These are phyloP conservation scores for Theobroma cacao DNA, from an alignment of 345 rosid genomes.

Conservation along the genomic window DNA sequence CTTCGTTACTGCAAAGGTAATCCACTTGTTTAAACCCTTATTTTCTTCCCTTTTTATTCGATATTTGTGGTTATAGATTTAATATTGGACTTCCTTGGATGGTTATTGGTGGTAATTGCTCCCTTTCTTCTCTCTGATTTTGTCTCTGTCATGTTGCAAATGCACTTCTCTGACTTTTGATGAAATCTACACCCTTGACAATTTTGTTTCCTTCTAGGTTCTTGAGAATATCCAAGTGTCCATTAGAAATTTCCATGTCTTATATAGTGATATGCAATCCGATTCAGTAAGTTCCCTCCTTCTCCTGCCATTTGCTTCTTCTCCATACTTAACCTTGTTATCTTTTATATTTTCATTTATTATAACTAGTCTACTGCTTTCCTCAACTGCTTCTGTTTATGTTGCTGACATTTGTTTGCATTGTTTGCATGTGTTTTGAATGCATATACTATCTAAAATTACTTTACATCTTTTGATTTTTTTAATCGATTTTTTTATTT, in stretches of 20 bases:
- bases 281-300: slow-evolving; percentile 48
- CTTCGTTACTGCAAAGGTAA: slow-evolving; percentile 82
- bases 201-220: slow-evolving; percentile 42
- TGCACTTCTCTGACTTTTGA: background rate
- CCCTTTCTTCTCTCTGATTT: background rate
- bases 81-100: background rate
- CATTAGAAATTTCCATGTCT: slow-evolving; percentile 69
- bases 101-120: background rate
- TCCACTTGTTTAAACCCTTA: background rate
- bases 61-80: background rate
- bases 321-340: background rate
- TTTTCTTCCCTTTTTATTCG: background rate
- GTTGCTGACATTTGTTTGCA: background rate
- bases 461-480: background rate
- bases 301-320: slow-evolving; percentile 1
- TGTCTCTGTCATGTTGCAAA: background rate
- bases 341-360: background rate
- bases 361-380: background rate
- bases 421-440: background rate
- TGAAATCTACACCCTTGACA: background rate
- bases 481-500: background rate
- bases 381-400: background rate
- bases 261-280: slow-evolving; percentile 48
- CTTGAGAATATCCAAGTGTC: slow-evolving; percentile 87
- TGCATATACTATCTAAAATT: background rate